These are phyloP conservation scores for Scorias spongiosa DNA, from an alignment of 2,329 filamentous ascomycete species.

Conservation along the genomic window DNA sequence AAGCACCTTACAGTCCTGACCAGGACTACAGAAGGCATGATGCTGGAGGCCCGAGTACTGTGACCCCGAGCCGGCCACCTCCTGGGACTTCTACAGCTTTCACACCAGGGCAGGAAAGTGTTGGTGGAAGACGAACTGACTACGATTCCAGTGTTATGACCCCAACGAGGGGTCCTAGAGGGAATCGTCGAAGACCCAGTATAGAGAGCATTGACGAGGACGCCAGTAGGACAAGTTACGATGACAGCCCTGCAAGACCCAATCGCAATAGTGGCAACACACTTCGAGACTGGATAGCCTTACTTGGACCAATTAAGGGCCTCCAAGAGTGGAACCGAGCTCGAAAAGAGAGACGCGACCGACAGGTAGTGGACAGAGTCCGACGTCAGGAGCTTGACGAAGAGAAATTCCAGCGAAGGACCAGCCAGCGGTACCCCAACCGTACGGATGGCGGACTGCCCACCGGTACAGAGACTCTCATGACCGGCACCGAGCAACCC, in stretches of 20 bases:
- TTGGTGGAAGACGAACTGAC: neutral
- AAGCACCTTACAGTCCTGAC: constrained; percentile 32
- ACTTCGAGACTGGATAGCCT: constrained; percentile 33
- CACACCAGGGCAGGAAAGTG: neutral
- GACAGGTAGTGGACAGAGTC: constrained; percentile 43
- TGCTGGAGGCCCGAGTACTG: neutral
- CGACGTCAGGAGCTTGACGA: constrained; percentile 30
- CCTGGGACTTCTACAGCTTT: neutral
- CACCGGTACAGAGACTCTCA: constrained; percentile 16
- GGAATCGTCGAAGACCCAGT: constrained; percentile 26
- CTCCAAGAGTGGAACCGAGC: constrained; percentile 30
- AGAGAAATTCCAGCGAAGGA: constrained; percentile 20
- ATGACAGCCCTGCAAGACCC: constrained; percentile 8
- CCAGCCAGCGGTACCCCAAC: constrained; percentile 2
- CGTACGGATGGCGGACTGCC: constrained; percentile 7
- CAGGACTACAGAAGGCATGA: constrained; percentile 6
- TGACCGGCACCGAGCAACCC: constrained; percentile 12
- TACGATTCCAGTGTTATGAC: constrained; percentile 7
- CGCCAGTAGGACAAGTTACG: constrained; percentile 22
- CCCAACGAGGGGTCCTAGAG: constrained; percentile 24
- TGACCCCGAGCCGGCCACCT: neutral
- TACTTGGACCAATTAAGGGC: constrained; percentile 17
- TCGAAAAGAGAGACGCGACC: constrained; percentile 41
- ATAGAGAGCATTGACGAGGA: constrained; percentile 24
- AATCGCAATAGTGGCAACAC: constrained; percentile 17